Evolutionary conservation across 768 basidiomycete species (phyloP), one percentile per base, ranked within the genome.

Genomic region (Trametes villosa): DNA sequence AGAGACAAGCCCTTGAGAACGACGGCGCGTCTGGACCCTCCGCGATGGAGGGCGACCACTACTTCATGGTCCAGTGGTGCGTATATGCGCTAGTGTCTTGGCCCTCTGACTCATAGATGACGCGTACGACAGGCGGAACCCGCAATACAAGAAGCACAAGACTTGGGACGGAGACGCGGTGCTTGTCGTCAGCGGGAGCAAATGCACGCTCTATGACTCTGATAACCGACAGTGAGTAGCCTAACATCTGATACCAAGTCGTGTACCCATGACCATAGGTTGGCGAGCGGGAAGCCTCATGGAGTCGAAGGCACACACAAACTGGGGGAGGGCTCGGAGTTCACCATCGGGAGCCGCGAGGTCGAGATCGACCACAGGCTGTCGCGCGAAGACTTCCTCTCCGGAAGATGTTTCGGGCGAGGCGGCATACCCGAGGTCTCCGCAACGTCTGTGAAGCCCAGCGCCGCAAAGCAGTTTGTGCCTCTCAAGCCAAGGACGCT

Each of bases 161-260:
- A 93, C 89, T 0, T 96, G 94, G 94, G 92, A 95, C 53, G 92
- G 90, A 36, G 91, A 88, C 67, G 87, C 81, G 36, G 79, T 89
- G n/a, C 78, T 91, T 5, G 83, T 84, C 11, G 76, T 85, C 18
- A 79, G 67, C 58, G 74, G 71, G 45, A 53, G 51, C 9, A 71
- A 76, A 67, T 82, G 81, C 48, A 81, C 75, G 4, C 72, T 91
- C 27, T 84, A 84, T 59, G 85, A 88, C 65, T 70, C 77, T 9
- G 87, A 91, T 53, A 88, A 88, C 24, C 85, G 83, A 77, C 70
- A 78, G 91, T 91, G 33, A 42, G 42, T 53, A 13, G 15, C 57
- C 36, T 4, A 15, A 4, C 29, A 2, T 24, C 20, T 40, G 15
- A 20, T 11, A 9, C 34, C 17, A 44, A 51, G 41, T 29, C 13